Conservation (phyloP, 2,329 filamentous ascomycete genomes). For the Paecilomyces formosus region DNA sequence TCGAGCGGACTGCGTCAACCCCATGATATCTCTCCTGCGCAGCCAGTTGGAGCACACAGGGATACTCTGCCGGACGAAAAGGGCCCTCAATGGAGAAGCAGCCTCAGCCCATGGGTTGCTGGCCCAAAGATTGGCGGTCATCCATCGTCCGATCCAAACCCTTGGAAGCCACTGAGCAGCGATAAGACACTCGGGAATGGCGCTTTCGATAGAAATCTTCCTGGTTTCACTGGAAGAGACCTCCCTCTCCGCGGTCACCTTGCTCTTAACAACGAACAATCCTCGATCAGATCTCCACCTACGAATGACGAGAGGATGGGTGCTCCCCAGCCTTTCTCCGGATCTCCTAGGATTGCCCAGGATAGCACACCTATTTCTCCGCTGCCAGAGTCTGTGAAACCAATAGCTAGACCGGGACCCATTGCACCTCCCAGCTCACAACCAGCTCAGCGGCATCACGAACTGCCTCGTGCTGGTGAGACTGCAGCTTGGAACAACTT, state of each 20-base stretch:
- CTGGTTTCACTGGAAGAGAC: constrained; percentile 41
- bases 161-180: constrained; percentile 52
- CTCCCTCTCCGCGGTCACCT: constrained; percentile 33
- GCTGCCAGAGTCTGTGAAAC: constrained; percentile 31
- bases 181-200: constrained; percentile 57
- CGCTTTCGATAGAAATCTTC: constrained; percentile 51
- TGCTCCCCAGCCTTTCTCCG: constrained; percentile 22
- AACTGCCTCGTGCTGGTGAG: constrained; percentile 17
- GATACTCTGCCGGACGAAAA: constrained; percentile 27
- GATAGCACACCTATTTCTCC: constrained; percentile 27
- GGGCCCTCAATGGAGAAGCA: constrained; percentile 28
- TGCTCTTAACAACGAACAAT: constrained; percentile 28
- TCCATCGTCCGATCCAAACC: constrained; percentile 36
- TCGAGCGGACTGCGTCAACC: constrained; percentile 23
- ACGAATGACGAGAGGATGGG: constrained; percentile 10
- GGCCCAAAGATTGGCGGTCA: constrained; percentile 25
- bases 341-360: constrained; percentile 20
- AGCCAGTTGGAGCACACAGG: constrained; percentile 12
- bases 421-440: constrained; percentile 40
- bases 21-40: constrained; percentile 12
- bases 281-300: constrained; percentile 24
- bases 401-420: constrained; percentile 36
- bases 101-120: constrained; percentile 31
- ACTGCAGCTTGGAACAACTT: constrained; percentile 40
- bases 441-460: constrained; percentile 21